phyloP scores from a whole-genome alignment of 331 rosid genomes.

The Erythrophleum ivorense region DNA sequence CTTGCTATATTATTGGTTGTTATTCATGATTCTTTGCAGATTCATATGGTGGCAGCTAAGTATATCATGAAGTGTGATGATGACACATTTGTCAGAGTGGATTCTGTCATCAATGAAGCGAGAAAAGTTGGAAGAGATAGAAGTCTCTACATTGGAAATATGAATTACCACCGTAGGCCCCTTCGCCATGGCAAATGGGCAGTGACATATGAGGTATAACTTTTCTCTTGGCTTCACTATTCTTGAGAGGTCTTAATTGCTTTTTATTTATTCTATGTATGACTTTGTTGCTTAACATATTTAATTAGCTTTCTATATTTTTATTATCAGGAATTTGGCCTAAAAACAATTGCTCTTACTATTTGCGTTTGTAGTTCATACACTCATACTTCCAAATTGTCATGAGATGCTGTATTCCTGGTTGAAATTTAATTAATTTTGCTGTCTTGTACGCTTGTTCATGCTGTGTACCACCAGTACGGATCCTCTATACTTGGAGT shows the following conservation, averaged over 20 bases:
- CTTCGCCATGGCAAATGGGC: slow-evolving; percentile 97
- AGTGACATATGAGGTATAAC: slow-evolving; percentile 86
- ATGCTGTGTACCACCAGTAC: no score
- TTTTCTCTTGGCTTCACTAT: slow-evolving; percentile 10
- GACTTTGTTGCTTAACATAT: no score
- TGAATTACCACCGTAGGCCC: slow-evolving; percentile 87
- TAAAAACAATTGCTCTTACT: not conserved
- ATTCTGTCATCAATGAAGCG: slow-evolving; percentile 73
- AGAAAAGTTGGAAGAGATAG: slow-evolving; percentile 48
- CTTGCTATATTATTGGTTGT: slow-evolving; percentile 14
- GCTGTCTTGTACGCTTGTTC: not conserved
- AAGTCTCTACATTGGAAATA: slow-evolving; percentile 88
- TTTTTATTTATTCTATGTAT: not conserved
- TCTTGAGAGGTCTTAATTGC: slow-evolving; percentile 1
- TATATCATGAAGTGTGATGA: slow-evolving; percentile 95
- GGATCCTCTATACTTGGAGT: no score
- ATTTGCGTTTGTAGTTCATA: not conserved
- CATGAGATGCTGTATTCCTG: not conserved
- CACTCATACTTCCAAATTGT: not conserved
- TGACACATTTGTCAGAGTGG: slow-evolving; percentile 94
- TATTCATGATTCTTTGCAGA: slow-evolving; percentile 55
- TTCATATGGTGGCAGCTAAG: slow-evolving; percentile 65
- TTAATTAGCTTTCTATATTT: no score
- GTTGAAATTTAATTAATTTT: not conserved
- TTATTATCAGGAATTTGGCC: no score